Evolutionary conservation across 768 basidiomycete species (phyloP), one percentile per base, ranked within the genome.

Genomic region (Amanita pallidorosea): DNA sequence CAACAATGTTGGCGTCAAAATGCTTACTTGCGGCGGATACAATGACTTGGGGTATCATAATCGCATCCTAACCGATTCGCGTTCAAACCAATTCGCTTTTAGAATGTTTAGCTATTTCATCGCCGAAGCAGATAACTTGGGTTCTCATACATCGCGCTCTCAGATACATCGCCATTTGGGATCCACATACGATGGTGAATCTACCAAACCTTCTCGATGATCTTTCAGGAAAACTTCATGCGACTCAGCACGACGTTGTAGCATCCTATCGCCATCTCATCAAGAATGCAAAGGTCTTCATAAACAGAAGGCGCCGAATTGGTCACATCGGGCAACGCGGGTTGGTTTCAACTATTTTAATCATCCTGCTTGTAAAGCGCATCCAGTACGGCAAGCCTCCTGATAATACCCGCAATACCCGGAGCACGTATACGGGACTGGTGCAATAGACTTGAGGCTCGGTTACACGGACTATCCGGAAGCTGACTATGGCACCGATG

Each of bases 51-150:
- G 71, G 69, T 71, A 46, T 11, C 61, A 13, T 12, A 33, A 5
- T 54, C 7, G 7, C n/a, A 23, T 36, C n/a, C 36, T 22, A 38
- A 38, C 7, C 31, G n/a, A 5, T 25, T 27, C 47, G 15, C 23
- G 12, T 9, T 12, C 20, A 40, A 4, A 47, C 13, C 40, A 18
- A 22, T 18, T 36, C 9, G 9, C 43, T 7, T 46, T 31, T 49
- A 71, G 68, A 22, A 74, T 75, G 0, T 75, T 54, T 60, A 61
- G 54, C n/a, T 71, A 74, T 57, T 69, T 71, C 59, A 56, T 74
- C 48, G 54, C 60, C 13, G 68, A 72, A 52, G 66, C 68, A 1
- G 68, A 71, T 48, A 67, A 45, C 62, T 74, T 7, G 58, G 55
- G 18, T 37, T 68, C 17, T 31, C 67, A 0, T 70, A 70, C 45